Evolutionary conservation across 352 stramenopile species (phyloP), one percentile per base, ranked within the genome.

Genomic region (Phytophthora tubulina): DNA sequence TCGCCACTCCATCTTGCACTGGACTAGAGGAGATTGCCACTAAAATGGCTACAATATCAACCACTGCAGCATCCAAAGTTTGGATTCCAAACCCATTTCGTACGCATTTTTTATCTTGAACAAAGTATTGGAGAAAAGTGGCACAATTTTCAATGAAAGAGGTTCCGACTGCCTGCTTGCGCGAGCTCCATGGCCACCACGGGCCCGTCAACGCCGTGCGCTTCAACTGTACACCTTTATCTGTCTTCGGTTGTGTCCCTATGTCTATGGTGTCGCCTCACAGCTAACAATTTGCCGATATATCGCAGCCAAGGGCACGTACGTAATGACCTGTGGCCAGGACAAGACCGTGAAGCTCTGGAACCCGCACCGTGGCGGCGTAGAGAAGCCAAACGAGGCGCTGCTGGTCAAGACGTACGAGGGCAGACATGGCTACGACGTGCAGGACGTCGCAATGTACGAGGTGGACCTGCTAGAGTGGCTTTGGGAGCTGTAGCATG

Each of bases 381-480:
- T 81, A 2, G 90, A 94, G 30, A 73, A 76, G 6, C 60, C 75
- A 9, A 81, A 81, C 14, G 76, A 96, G 45, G 91, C 81, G 7
- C 51, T 97, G 33, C 70, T 97, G 31, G 62, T 97, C 42, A 97
- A 97, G 59, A 91, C 84, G 15, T 97, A 97, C 61, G 75, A 92
- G 45, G 91, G 91, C 1, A 72, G 87, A 46, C 91, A 97, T 51
- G 91, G 90, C 56, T 97, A 97, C 52, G 90, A 97, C 36, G 86
- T 97, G 21, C 88, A 92, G 61, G 91, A 97, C 45, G 88, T 97
- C n/a, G 86, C 89, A 17, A 95, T 97, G 84, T 94, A 82, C 58
- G 86, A 36, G 17, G 11, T 17, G 38, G 15, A 60, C n/a, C 21
- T 41, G 17, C 13, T 59, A 30, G 21, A 39, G n/a, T 31, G 45